Conservation (phyloP, 202 grass and related monocot genomes). For the Schoenoplectus triqueter region DNA sequence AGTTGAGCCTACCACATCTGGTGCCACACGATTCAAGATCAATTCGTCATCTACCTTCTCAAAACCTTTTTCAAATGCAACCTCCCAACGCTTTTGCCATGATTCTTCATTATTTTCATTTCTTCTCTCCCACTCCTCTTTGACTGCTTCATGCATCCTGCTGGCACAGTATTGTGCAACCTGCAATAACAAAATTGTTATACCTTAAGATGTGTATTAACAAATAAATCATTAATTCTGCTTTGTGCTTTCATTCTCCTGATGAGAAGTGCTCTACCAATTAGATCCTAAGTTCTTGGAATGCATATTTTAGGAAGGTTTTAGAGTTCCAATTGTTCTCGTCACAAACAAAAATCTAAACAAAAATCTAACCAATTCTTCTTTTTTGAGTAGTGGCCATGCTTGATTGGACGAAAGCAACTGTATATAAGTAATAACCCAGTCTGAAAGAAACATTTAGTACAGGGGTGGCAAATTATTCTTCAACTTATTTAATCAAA, state of each 20-base stretch:
- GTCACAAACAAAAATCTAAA: background rate
- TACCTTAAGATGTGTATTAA: background rate
- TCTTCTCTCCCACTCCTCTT: constrained; percentile 48
- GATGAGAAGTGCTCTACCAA: background rate
- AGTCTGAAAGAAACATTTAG: background rate
- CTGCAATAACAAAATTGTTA: constrained; percentile 32
- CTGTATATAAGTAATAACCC: constrained; percentile 9
- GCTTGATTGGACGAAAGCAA: background rate
- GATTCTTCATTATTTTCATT: constrained; percentile 27
- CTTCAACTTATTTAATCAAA: constrained; percentile 3
- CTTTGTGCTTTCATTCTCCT: background rate
- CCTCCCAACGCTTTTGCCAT: constrained; percentile 50
- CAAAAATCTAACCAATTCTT: too few relatives aligned
- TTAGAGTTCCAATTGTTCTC: background rate
- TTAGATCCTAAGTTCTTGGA: background rate
- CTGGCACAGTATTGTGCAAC: constrained; percentile 50
- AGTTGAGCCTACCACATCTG: constrained; percentile 54
- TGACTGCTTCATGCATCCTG: constrained; percentile 46
- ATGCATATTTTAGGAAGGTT: background rate
- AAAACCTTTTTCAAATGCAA: constrained; percentile 42
- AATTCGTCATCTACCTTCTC: constrained; percentile 50
- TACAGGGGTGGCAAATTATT: background rate
- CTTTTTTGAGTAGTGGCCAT: too few relatives aligned
- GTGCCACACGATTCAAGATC: constrained; percentile 43
- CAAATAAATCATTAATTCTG: background rate